Evolutionary conservation across 768 basidiomycete genomes (phyloP).

Genomic region (Artomyces pyxidatus): DNA sequence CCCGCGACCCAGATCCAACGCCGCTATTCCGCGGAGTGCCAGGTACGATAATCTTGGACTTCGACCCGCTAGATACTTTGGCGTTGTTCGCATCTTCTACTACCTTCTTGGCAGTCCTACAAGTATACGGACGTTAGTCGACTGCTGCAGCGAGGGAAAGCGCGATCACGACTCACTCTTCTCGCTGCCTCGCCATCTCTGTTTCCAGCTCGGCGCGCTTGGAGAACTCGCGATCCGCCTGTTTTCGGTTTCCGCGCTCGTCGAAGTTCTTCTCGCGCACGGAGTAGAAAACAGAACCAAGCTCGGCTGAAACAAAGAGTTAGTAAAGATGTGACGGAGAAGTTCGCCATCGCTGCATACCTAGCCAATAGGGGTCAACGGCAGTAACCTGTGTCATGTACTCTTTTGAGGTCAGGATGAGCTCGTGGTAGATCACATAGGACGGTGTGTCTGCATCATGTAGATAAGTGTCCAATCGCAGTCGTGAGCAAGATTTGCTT

Average conservation of each 20-base stretch:
- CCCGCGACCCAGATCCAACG: conserved; percentile 52
- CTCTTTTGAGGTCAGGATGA: conserved; percentile 90
- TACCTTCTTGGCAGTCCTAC: conserved; percentile 54
- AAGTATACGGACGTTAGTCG: conserved; percentile 1
- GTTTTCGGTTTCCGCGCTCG: conserved; percentile 67
- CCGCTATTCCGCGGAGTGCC: conserved; percentile 73
- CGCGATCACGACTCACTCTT: conserved; percentile 40
- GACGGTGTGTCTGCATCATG: conserved; percentile 73
- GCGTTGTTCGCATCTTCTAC: conserved; percentile 51
- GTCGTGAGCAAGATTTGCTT: conserved; percentile 23
- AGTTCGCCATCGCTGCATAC: conserved; percentile 29
- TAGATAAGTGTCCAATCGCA: conserved; percentile 1
- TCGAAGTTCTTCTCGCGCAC: conserved; percentile 98
- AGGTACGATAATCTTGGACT: conserved; percentile 64
- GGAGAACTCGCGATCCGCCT: conserved; percentile 85
- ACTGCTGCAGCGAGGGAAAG: neutral
- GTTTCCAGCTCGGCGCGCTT: conserved; percentile 87
- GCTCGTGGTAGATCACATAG: conserved; percentile 95
- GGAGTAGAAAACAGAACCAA: conserved; percentile 95
- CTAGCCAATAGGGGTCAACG: conserved; percentile 96
- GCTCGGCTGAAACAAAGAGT: conserved; percentile 52
- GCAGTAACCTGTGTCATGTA: conserved; percentile 99
- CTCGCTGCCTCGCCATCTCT: conserved; percentile 79
- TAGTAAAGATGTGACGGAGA: conserved; percentile 1
- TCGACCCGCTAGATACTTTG: conserved; percentile 44